These are phyloP conservation scores for Phaseolus coccineus DNA, from an alignment of 331 rosid genomes.

Conservation along the genomic window DNA sequence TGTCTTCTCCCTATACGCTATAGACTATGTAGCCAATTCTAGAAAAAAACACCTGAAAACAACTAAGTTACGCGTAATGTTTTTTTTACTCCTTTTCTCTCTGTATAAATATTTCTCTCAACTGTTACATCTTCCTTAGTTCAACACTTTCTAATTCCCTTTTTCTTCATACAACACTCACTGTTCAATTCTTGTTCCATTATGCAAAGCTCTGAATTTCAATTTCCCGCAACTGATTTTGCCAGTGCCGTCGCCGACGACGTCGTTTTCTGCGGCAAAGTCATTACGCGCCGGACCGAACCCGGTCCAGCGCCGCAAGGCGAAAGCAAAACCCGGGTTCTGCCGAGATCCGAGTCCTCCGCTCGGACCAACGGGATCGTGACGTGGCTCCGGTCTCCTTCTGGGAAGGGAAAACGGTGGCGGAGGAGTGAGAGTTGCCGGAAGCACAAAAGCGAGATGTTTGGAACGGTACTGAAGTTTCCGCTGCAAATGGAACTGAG, in stretches of 20 bases:
- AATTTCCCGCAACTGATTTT: conserved; percentile 45
- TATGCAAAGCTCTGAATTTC: conserved; percentile 47
- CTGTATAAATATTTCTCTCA: neutral
- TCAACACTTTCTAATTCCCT: neutral
- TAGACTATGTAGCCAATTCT: neutral
- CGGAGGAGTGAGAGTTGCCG: conserved; percentile 33
- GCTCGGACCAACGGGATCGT: neutral
- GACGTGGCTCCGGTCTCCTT: conserved; percentile 11
- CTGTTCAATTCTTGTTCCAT: neutral
- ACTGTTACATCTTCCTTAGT: neutral
- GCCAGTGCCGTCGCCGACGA: neutral
- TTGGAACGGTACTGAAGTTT: conserved; percentile 62
- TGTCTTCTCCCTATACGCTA: neutral
- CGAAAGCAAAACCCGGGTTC: neutral
- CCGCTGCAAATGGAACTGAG: conserved; percentile 70
- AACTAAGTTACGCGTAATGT: neutral
- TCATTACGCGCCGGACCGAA: conserved; percentile 6
- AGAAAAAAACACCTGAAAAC: neutral
- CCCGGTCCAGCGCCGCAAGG: too few relatives aligned
- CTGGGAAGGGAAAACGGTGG: conserved; percentile 22
- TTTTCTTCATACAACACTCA: neutral
- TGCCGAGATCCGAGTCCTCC: conserved; percentile 30
- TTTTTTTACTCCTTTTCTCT: neutral
- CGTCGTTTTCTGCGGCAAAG: conserved; percentile 1
- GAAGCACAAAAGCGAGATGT: neutral